These are phyloP conservation scores for Crithidia fasciculata DNA, from an alignment of 208 protist species.

Conservation along the genomic window DNA sequence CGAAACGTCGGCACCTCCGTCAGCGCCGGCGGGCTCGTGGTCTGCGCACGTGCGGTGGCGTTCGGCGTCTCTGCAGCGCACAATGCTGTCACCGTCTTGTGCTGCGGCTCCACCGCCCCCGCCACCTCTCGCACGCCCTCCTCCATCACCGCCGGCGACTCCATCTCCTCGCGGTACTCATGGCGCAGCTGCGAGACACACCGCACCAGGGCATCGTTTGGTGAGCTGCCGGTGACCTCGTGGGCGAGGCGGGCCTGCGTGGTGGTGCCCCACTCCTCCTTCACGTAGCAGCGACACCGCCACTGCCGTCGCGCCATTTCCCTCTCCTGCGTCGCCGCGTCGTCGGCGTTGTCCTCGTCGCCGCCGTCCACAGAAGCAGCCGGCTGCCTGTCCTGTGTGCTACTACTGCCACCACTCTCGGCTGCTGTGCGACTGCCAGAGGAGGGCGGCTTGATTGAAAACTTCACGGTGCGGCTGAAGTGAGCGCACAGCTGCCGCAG, in stretches of 20 bases:
- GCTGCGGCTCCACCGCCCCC: constrained; percentile 37
- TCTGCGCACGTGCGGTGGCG: no score
- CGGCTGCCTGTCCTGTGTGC: no score
- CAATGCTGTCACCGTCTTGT: constrained; percentile 31
- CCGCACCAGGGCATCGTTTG: constrained; percentile 63
- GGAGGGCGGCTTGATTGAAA: constrained; percentile 78
- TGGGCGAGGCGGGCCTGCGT: constrained; percentile 50
- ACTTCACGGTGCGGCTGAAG: constrained; percentile 80
- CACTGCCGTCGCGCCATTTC: constrained; percentile 31
- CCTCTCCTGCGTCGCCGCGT: background rate
- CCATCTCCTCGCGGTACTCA: constrained; percentile 55
- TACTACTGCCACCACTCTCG: no score
- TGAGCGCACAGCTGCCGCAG: constrained; percentile 73
- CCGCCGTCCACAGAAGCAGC: no score
- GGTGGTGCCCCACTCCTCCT: constrained; percentile 80
- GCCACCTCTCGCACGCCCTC: constrained; percentile 75
- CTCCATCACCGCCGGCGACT: constrained; percentile 57
- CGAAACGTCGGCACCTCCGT: constrained; percentile 27
- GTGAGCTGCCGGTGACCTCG: constrained; percentile 51
- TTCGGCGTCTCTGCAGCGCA: constrained; percentile 11
- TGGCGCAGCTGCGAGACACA: constrained; percentile 66
- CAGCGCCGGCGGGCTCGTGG: background rate
- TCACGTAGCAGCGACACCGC: constrained; percentile 84
- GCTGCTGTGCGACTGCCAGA: background rate
- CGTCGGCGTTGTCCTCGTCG: background rate